These are phyloP conservation scores for Xylaria arbuscula DNA, from an alignment of 2,329 filamentous ascomycete genomes.

Conservation along the genomic window DNA sequence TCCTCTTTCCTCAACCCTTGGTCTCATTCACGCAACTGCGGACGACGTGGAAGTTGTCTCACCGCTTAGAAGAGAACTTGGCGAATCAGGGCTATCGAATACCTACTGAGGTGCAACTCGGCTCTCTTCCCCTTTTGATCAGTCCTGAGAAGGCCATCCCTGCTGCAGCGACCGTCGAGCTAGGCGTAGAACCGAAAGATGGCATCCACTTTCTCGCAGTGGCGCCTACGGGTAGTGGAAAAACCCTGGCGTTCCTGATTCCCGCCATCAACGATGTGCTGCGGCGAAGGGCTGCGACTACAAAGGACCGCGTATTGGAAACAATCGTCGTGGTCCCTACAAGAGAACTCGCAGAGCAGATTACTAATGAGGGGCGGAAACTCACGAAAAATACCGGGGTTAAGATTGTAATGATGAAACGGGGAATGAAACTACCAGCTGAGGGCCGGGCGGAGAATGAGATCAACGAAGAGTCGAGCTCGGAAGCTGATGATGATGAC, in stretches of 20 bases:
- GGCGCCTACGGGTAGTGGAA: conserved; percentile 95
- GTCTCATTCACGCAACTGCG: conserved; percentile 79
- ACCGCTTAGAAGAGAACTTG: conserved; percentile 80
- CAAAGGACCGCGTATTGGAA: conserved; percentile 65
- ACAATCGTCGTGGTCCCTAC: conserved; percentile 82
- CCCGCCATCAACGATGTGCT: conserved; percentile 83
- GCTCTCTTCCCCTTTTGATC: conserved; percentile 82
- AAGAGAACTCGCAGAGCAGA: conserved; percentile 81
- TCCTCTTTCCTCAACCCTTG: conserved; percentile 83
- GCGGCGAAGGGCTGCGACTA: conserved; percentile 61
- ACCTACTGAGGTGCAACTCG: conserved; percentile 95
- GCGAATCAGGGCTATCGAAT: conserved; percentile 84
- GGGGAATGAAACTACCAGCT: conserved; percentile 78
- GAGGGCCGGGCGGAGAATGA: conserved; percentile 50
- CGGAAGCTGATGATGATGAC: conserved; percentile 39
- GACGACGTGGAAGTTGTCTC: conserved; percentile 76
- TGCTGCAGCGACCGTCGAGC: conserved; percentile 50
- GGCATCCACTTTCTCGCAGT: conserved; percentile 83
- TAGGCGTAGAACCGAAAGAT: conserved; percentile 46
- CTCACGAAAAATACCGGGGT: conserved; percentile 80
- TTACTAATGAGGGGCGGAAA: conserved; percentile 87
- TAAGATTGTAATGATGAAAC: conserved; percentile 83
- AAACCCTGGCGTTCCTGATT: conserved; percentile 93
- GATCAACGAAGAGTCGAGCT: conserved; percentile 39
- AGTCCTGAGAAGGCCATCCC: conserved; percentile 62